Evolutionary conservation across 2,329 filamentous ascomycete species (phyloP), one percentile per base, ranked within the genome.

Genomic region (Trichoderma citrinoviride): DNA sequence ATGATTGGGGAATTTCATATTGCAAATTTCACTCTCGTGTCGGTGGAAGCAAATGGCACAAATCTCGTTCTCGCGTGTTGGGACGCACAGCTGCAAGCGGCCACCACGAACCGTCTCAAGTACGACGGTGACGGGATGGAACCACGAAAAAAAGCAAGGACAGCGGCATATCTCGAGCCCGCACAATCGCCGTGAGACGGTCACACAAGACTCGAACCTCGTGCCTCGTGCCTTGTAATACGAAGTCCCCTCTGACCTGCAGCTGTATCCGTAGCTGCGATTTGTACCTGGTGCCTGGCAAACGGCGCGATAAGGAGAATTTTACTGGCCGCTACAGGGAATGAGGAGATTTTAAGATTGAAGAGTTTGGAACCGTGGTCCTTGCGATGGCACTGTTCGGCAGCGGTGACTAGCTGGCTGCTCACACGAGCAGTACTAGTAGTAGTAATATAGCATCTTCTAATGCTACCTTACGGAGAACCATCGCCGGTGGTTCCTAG

Each of bases 1-100:
- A 37, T 37, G 33, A 14, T 37, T 37, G 33, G 14, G 33, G 5
- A 37, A 14, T 37, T 4, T 5, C 33, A 3, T 12, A 14, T 14
- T 5, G 33, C 33, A 10, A 37, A 14, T 37, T 14, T 14, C 3
- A 14, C 33, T 37, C 33, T 37, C 33, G 33, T 37, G 8, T 37
- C 8, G 10, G 33, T 12, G 14, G 33, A 4, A 37, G 10, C 12
- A 14, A 14, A 14, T 10, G 14, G 25, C 25, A n/a, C 23, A 50
- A 50, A 49, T 53, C 37, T 44, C 25, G 40, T 23, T 29, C 49
- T 62, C 58, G 60, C 49, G 40, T 61, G n/a, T 17, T 40, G 40
- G 49, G 60, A 54, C 49, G 17, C 60, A 62, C 46, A 61, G 17
- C 57, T 52, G 57, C 57, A 61, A 61, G 57, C 57, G 46, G 57